A percentile compares a stretch with the other conserved stretches of the same genome.
These are phyloP conservation scores for Rhazya stricta DNA, from an alignment of 257 asterid species.

Conservation along the genomic window DNA sequence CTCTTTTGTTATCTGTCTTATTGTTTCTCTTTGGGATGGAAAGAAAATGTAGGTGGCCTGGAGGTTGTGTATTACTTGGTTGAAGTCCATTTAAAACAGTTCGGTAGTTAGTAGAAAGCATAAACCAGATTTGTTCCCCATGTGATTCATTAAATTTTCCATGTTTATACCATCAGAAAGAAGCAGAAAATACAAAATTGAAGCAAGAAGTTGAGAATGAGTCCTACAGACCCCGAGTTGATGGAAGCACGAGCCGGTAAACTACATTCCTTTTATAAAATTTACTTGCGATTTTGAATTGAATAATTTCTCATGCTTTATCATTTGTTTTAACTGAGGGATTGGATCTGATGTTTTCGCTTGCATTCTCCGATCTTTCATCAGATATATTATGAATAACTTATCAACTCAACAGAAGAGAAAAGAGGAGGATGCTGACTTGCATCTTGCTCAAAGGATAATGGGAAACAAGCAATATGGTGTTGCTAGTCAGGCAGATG, in stretches of 20 bases:
- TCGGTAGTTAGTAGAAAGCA: neutral
- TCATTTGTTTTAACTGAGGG: neutral
- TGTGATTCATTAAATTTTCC: conserved; percentile 17
- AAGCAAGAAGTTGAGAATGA: conserved; percentile 33
- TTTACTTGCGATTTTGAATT: neutral
- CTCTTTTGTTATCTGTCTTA: too few species aligned
- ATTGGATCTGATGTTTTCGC: neutral
- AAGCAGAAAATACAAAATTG: conserved; percentile 51
- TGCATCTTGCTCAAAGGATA: conserved; percentile 78
- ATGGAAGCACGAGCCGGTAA: conserved; percentile 83
- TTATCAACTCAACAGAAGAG: conserved; percentile 55
- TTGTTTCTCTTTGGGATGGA: neutral
- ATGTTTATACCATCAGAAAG: conserved; percentile 45
- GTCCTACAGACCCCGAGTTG: conserved; percentile 38
- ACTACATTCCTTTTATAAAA: conserved; percentile 7
- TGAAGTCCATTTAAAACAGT: neutral
- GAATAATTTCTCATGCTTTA: neutral
- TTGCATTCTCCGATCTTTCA: conserved; percentile 9
- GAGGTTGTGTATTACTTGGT: neutral
- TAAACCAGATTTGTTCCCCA: neutral
- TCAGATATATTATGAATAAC: conserved; percentile 65
- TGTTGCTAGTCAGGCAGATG: conserved; percentile 67
- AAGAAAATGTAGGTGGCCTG: neutral
- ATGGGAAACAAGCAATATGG: conserved; percentile 54
- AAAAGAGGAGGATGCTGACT: conserved; percentile 77